phyloP scores from a whole-genome alignment of 2,329 filamentous ascomycete genomes.

The Aspergillus udagawae region DNA sequence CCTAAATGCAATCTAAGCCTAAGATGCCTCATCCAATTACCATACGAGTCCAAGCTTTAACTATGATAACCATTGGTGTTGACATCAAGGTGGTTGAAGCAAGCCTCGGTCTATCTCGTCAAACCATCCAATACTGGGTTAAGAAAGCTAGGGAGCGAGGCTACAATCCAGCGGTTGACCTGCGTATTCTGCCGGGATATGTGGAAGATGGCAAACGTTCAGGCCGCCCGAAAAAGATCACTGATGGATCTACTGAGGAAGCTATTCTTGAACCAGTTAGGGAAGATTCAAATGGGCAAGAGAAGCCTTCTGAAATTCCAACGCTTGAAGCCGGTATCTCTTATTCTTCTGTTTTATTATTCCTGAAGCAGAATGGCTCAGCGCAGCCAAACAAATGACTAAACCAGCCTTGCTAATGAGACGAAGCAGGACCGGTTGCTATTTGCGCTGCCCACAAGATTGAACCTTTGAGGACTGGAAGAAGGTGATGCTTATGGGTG shows the following conservation, averaged over 20 bases:
- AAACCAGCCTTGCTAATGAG: not conserved
- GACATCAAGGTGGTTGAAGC: not conserved
- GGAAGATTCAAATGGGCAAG: not conserved
- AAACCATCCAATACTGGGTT: not conserved
- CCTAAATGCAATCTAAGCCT: not conserved
- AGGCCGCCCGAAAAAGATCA: not conserved
- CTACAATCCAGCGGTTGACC: not conserved
- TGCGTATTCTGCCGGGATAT: constrained; percentile 1
- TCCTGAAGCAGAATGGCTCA: not conserved
- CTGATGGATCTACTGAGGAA: not conserved
- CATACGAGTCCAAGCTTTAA: not conserved
- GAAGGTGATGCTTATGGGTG: not conserved
- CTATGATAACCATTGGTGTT: not conserved
- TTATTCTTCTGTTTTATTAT: not conserved
- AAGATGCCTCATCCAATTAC: not conserved
- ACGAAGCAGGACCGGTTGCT: not conserved
- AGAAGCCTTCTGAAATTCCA: not conserved
- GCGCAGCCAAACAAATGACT: not conserved
- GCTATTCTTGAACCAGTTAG: not conserved
- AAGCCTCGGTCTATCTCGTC: not conserved
- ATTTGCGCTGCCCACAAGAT: not conserved
- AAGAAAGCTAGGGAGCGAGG: constrained; percentile 2
- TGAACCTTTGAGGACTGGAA: not conserved
- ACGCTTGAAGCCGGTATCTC: not conserved
- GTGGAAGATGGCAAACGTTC: constrained; percentile 5